Percentiles rank a stretch among this genome's conserved stretches.
Evolutionary conservation across 805 yeast species (phyloP).

Genomic region (Danielia reshetovae): DNA sequence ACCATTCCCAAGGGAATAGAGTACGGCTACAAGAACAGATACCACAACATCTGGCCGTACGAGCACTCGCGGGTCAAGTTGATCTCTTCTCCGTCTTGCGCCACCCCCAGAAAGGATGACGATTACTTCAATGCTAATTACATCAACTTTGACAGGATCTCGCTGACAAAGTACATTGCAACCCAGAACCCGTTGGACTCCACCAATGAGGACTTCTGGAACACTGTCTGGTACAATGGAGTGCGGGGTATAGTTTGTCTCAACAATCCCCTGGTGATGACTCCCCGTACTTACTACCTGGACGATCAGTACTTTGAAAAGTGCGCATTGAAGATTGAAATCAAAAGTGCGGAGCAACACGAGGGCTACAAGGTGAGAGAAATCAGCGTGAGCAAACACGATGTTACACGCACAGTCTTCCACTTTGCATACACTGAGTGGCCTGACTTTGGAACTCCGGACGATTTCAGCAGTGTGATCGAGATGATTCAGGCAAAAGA

Average conservation of each 20-base stretch:
- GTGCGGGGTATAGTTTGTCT: conserved; percentile 35
- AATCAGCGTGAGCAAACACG: conserved; percentile 9
- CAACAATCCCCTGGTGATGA: conserved; percentile 22
- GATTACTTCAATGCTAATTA: conserved; percentile 47
- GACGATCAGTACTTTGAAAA: conserved; percentile 16
- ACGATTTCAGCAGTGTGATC: conserved; percentile 26
- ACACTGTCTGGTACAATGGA: conserved; percentile 30
- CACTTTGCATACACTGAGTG: conserved; percentile 41
- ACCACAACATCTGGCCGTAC: conserved; percentile 83
- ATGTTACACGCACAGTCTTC: conserved; percentile 19
- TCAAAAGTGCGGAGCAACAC: conserved; percentile 6
- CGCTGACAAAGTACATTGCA: conserved; percentile 35
- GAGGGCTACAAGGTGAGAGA: conserved; percentile 15
- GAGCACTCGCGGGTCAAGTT: conserved; percentile 80
- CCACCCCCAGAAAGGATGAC: conserved; percentile 18
- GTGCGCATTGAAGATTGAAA: conserved; percentile 12
- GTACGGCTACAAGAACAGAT: conserved; percentile 75
- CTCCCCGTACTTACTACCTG: conserved; percentile 16
- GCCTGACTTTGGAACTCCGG: conserved; percentile 48
- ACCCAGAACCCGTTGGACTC: conserved; percentile 42
- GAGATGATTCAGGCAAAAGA: conserved; percentile 32
- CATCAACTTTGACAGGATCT: conserved; percentile 26
- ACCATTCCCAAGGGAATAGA: conserved; percentile 63
- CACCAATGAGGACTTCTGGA: conserved; percentile 44
- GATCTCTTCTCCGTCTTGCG: conserved; percentile 17